Conservation (phyloP, 2,329 filamentous ascomycete species). For the Dichotomopilus funicola region DNA sequence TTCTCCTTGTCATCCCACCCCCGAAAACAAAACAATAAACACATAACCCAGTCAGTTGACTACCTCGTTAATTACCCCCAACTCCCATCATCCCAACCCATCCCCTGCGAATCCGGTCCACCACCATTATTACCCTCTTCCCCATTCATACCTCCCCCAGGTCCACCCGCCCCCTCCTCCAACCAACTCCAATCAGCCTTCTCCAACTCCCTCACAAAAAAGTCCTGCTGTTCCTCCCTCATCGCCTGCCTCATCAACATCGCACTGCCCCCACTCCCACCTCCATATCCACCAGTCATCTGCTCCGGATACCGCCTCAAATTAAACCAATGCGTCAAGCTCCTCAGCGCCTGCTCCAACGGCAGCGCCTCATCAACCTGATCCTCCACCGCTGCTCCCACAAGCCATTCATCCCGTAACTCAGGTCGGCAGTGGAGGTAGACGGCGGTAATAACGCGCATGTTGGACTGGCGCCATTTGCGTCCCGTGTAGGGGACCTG, state of each 20-base stretch:
- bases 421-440: conserved; percentile 92
- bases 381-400: conserved; percentile 82
- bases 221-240: conserved; percentile 64
- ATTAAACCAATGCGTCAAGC: conserved; percentile 92
- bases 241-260: conserved; percentile 58
- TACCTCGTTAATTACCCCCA: not conserved
- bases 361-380: conserved; percentile 91
- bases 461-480: conserved; percentile 97
- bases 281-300: conserved; percentile 45
- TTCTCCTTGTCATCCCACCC: not conserved
- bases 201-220: conserved; percentile 71
- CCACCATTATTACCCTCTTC: not conserved
- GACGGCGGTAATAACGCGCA: conserved; percentile 96
- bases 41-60: too few species aligned
- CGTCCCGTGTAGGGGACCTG: conserved; percentile 97
- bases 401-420: conserved; percentile 89
- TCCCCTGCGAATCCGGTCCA: not conserved
- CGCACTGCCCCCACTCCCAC: conserved; percentile 19
- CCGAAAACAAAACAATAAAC: not conserved
- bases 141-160: not conserved
- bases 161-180: not conserved
- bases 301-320: conserved; percentile 73
- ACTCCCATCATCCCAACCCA: conserved; percentile 2
- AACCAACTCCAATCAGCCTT: conserved; percentile 49
- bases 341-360: conserved; percentile 81